A percentile compares a stretch with the other conserved stretches of the same genome.
Conservation (phyloP, 2,329 filamentous ascomycete species). For the Alternaria tenuissima region DNA sequence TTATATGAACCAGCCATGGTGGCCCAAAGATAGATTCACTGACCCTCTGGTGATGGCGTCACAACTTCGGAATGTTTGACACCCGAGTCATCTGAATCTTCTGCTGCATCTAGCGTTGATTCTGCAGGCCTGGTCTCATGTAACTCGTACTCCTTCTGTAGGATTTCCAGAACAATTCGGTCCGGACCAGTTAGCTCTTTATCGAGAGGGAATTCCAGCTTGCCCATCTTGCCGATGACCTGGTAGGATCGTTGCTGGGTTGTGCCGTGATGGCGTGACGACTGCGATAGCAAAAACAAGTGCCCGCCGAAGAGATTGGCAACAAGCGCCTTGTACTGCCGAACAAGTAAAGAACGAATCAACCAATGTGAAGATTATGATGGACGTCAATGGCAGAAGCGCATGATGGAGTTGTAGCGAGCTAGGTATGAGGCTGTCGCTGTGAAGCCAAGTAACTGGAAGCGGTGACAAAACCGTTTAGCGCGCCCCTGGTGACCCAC, state of each 20-base stretch:
- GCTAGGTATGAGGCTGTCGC: background rate
- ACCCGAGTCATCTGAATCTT: conserved; percentile 36
- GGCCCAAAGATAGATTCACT: background rate
- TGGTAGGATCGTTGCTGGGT: conserved; percentile 4
- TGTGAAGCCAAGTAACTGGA: conserved; percentile 8
- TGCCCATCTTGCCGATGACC: conserved; percentile 33
- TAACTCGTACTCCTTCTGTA: conserved; percentile 41
- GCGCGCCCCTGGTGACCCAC: conserved; percentile 16
- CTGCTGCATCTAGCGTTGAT: conserved; percentile 19
- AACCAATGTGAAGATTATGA: background rate
- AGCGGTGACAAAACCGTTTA: conserved; percentile 15
- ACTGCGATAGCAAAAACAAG: background rate
- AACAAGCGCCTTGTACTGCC: background rate
- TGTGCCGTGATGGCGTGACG: background rate
- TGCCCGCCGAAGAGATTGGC: background rate
- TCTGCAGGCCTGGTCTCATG: conserved; percentile 13
- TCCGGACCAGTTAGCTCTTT: conserved; percentile 43
- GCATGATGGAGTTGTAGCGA: background rate
- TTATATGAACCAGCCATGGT: background rate
- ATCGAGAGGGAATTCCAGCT: conserved; percentile 41
- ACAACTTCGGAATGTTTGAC: conserved; percentile 39
- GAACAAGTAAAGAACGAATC: background rate
- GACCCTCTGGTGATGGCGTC: conserved; percentile 44
- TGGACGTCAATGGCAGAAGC: background rate
- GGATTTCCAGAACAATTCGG: conserved; percentile 39